Evolutionary conservation across 73 alveolate species (phyloP).

Genomic region (Halteria grandinella): DNA sequence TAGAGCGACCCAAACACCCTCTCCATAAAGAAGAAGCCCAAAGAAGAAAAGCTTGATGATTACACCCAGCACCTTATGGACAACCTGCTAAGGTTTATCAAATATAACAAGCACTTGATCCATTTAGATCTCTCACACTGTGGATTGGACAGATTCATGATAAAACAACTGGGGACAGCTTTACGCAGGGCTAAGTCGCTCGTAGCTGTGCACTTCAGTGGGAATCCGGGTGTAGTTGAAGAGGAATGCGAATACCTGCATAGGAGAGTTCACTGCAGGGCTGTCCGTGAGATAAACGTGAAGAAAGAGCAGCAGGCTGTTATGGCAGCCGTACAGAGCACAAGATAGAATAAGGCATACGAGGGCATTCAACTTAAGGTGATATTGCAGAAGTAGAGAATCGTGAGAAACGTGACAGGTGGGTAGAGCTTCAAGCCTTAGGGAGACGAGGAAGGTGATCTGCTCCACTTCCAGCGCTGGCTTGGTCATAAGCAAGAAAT

Average conservation of each 20-base stretch:
- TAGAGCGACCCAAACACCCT: not conserved
- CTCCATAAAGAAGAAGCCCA: constrained; percentile 30
- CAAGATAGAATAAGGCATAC: constrained; percentile 16
- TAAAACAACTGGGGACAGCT: not conserved
- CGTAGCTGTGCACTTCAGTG: constrained; percentile 20
- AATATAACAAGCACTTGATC: constrained; percentile 13
- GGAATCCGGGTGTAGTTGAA: constrained; percentile 32
- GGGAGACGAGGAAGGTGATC: not conserved
- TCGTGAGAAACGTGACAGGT: not conserved
- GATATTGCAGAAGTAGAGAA: constrained; percentile 1
- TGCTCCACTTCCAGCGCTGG: constrained; percentile 2
- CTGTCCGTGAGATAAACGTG: not conserved
- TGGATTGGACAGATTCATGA: not conserved
- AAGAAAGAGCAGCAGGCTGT: not conserved
- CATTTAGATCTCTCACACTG: constrained; percentile 38
- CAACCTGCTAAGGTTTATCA: constrained; percentile 11
- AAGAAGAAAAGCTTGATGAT: not conserved
- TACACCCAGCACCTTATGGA: not conserved
- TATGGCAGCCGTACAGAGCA: not conserved
- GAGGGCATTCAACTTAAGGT: constrained; percentile 13
- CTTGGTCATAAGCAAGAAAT: constrained; percentile 34
- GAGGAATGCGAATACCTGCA: not conserved
- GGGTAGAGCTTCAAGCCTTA: not conserved
- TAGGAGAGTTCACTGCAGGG: constrained; percentile 33
- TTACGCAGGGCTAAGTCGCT: constrained; percentile 23